These are phyloP conservation scores for Colletotrichum abscissum DNA, from an alignment of 2,329 filamentous ascomycete species.

Conservation along the genomic window DNA sequence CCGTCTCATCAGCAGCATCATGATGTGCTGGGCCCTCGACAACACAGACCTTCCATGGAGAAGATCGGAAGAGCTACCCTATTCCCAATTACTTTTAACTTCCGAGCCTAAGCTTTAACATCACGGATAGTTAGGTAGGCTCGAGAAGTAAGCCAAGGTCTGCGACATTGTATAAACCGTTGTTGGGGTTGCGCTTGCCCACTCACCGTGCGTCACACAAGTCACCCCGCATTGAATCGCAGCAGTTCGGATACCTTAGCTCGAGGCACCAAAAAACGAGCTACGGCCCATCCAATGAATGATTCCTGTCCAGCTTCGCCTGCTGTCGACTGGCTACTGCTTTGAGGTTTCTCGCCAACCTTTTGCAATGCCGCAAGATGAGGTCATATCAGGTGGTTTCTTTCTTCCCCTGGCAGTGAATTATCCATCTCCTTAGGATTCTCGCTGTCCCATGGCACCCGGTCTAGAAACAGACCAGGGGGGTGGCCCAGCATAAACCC, in stretches of 20 bases:
- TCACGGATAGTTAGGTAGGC: not conserved
- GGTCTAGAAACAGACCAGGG: not conserved
- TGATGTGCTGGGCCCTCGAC: not conserved
- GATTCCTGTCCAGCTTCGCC: not conserved
- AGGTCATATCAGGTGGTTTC: constrained; percentile 33
- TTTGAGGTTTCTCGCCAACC: not conserved
- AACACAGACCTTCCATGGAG: not conserved
- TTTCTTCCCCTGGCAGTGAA: not conserved
- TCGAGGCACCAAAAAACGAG: constrained; percentile 2
- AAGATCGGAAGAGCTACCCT: too few relatives aligned
- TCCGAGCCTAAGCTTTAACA: too few relatives aligned
- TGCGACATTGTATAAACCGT: not conserved
- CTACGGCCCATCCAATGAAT: constrained; percentile 9
- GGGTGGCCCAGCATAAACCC: not conserved
- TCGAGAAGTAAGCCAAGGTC: not conserved
- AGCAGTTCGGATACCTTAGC: not conserved
- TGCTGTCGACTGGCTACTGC: too few relatives aligned
- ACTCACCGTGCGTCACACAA: not conserved
- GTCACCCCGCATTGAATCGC: constrained; percentile 25
- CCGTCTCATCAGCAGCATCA: not conserved
- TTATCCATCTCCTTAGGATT: not conserved
- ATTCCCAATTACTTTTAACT: too few relatives aligned
- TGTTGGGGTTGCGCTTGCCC: constrained; percentile 3
- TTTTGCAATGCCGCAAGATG: constrained; percentile 8
- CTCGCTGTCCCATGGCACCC: not conserved